Base-by-base conservation (phyloP, 23 red algal genomes). In the Gracilaria domingensis region DNA sequence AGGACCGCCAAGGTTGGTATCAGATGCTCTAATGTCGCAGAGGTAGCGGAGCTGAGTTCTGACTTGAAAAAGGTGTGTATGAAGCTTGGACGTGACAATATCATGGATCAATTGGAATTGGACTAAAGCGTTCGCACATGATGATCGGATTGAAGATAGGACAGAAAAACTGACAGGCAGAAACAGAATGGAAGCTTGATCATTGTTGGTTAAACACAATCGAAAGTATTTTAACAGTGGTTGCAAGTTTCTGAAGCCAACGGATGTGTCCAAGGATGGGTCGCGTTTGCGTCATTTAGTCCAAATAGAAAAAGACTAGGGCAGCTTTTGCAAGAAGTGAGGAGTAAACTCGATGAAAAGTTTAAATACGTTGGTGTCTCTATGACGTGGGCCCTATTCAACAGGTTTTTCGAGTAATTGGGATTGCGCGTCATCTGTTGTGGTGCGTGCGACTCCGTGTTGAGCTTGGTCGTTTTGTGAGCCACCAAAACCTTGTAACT, bases 401-500 rank as follows among this genome's bases (percentile, higher is more conserved):
- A 32, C 30, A 85, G 60, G 60, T 38, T 49, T 85, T 65, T 71
- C 81, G 40, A 67, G 81, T 42, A 49, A 33, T 70, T 71, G 81
- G 42, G 81, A 85, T 77, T 77, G 72, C 42, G 72, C 26, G 20
- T 77, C 72, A 51, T 77, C 45, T 45, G 26, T 34, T 77, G 72
- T 42, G 23, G 72, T 49, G 4, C 24, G 17, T 25, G 40, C 23
- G 42, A 30, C 21, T 37, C 38, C 45, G 72, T 25, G 40, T 65
- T 69, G 29, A 8, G 29, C 37, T 33, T 66, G 5, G 59, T 85
- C 60, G 54, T 60, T 85, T 32, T 23, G 35, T 36, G 54, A 33
- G 20, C 50, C 47, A 56, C 84, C 84, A 88, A 88, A 88, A 42
- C 69, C 49, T 56, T 88, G 64, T 21, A 88, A 42, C 65, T 88